Evolutionary conservation across 805 yeast species (phyloP).

Genomic region (Teunomyces aglyptinius): DNA sequence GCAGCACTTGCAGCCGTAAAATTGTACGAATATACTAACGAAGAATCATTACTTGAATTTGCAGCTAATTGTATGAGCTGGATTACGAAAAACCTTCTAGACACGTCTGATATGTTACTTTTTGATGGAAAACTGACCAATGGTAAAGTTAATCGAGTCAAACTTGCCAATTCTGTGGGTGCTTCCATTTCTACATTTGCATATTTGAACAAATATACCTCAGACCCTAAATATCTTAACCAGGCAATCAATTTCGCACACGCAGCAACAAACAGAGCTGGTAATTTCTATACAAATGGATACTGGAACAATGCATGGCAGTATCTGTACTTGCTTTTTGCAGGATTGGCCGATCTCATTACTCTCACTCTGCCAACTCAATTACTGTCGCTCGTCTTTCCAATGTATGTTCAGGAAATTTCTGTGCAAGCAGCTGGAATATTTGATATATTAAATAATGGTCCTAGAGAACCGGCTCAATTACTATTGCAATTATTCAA

Average conservation of each 20-base stretch:
- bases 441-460: slow-evolving; percentile 11
- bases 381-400: neutral
- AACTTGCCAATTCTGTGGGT: slow-evolving; percentile 15
- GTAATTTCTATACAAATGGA: slow-evolving; percentile 14
- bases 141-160: slow-evolving; percentile 10
- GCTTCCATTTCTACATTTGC: slow-evolving; percentile 11
- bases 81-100: slow-evolving; percentile 11
- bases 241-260: slow-evolving; percentile 11
- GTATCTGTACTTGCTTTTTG: slow-evolving; percentile 16
- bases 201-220: slow-evolving; percentile 9
- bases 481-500: slow-evolving; percentile 4
- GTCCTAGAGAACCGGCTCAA: neutral
- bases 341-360: slow-evolving; percentile 16
- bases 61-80: slow-evolving; percentile 10
- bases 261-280: slow-evolving; percentile 9
- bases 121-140: slow-evolving; percentile 10
- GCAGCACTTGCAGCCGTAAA: slow-evolving; percentile 15
- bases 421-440: slow-evolving; percentile 13
- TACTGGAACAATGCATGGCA: slow-evolving; percentile 16
- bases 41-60: slow-evolving; percentile 7
- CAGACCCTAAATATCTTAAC: slow-evolving; percentile 4
- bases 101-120: slow-evolving; percentile 13
- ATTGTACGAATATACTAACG: slow-evolving; percentile 7
- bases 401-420: neutral
- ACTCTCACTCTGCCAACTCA: neutral